Evolutionary conservation across 2,329 filamentous ascomycete species (phyloP), one percentile per base, ranked within the genome.

Genomic region (Epichloe festucae): DNA sequence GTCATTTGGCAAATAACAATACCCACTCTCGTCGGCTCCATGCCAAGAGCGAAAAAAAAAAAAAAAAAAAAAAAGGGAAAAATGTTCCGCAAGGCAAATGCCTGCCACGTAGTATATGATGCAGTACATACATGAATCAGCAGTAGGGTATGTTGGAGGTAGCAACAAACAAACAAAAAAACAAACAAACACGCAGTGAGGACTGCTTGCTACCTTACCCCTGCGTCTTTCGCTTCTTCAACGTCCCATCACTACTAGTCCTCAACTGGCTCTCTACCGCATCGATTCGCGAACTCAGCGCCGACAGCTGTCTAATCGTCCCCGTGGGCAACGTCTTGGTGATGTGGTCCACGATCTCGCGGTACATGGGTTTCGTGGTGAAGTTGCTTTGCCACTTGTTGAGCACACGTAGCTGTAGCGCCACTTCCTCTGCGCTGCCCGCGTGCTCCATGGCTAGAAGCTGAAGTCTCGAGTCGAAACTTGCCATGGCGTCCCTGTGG

Each of bases 351-450:
- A 72, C 56, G 8, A 78, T 72, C 1, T 62, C 62, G 5, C 66
- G 62, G 14, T 68, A 70, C 27, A 77, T 61, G 2, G 63, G 57
- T 45, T 66, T 70, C 1, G 74, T 73, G 19, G 60, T 67, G 7
- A 82, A 60, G 55, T 75, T 77, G 51, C 71, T 72, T 53, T 71
- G 78, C 54, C 75, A 76, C 0, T 54, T 51, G 57, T 76, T 70
- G 7, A 82, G 56, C 1, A 66, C 60, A 19, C 57, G 58, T 4
- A 75, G 35, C 45, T 70, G 61, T 40, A 67, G 58, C 15, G 67
- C 63, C 5, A 75, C 55, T 4, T 61, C 59, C 0, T 66, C 61
- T 17, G 51, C 7, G 41, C 48, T 41, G 2, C 58, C 54, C 12
- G 54, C 15, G 5, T 49, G 50, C 41, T 51, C 23, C 27, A 15